Evolutionary conservation across 2,329 filamentous ascomycete genomes (phyloP), one percentile per base, ranked within the genome.

Genomic region (Nemania bipapillata): DNA sequence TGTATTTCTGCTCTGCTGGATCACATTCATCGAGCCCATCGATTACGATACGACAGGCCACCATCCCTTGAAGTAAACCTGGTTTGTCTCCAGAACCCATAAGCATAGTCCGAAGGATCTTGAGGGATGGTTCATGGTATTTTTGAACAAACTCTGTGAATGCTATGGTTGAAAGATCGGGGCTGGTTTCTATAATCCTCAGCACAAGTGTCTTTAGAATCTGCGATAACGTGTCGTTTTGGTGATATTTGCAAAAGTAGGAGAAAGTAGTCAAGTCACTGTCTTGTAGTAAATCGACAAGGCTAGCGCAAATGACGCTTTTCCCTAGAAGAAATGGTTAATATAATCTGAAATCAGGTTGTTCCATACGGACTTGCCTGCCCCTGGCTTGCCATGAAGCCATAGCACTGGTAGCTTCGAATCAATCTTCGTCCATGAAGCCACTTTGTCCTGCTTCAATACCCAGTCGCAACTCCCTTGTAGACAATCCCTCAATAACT

Each of bases 211-310:
- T 52, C 42, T 57, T 64, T 22, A 64, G 28, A 17, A 64, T 64
- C 24, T 37, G 11, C 1, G 61, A 64, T n/a, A 28, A 57, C 6
- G 40, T 58, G 35, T 64, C 61, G 6, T 30, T 7, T 40, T 64
- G 61, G 42, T 64, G 30, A 45, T 64, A 57, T 57, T 52, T 64
- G 42, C 61, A 64, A 42, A 64, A 64, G 47, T 64, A 64, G 30
- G 50, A 64, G 20, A 64, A 22, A 40, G 61, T 52, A 24, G 61
- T 42, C 26, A 50, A 42, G 12, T 22, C 61, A 2, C 22, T 40
- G 6, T 30, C 20, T 52, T 64, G 4, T 5, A 58, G 22, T 22
- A 26, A 52, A 45, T 57, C 35, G 30, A 65, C 26, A 6, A 58
- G 12, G 11, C 62, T 45, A 4, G 53, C 62, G 32, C 53, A 65